Conservation (phyloP, 202 grass and related monocot genomes). For the Zizania palustris region DNA sequence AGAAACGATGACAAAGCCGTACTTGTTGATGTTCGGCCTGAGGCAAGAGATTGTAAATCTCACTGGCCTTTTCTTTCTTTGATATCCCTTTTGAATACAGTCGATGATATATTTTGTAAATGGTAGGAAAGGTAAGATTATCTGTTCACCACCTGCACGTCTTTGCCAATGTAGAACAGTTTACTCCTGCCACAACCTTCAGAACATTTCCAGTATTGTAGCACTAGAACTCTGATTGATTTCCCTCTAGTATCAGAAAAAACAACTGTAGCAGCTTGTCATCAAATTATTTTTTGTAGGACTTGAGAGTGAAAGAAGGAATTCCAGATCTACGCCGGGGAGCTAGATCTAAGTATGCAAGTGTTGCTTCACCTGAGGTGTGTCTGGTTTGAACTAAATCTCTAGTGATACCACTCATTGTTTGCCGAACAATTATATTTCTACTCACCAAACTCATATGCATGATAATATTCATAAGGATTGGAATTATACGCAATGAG, state of each 20-base stretch:
- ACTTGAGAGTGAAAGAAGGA: constrained; percentile 78
- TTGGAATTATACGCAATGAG: constrained; percentile 12
- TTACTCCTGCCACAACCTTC: background rate
- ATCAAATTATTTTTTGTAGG: constrained; percentile 60
- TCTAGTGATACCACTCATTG: background rate
- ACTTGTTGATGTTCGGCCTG: constrained; percentile 96
- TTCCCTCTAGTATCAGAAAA: constrained; percentile 1
- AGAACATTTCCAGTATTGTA: constrained; percentile 11
- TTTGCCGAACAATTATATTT: constrained; percentile 8
- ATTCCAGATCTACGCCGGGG: constrained; percentile 83
- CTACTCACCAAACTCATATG: constrained; percentile 1
- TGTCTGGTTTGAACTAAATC: constrained; percentile 26
- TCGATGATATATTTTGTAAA: background rate
- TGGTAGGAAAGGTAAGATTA: background rate
- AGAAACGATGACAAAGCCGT: constrained; percentile 75
- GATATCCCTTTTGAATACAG: background rate
- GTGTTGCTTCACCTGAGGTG: constrained; percentile 79
- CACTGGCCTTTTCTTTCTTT: constrained; percentile 70
- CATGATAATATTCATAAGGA: background rate
- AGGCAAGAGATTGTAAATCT: constrained; percentile 99
- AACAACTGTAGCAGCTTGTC: constrained; percentile 32
- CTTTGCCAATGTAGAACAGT: background rate
- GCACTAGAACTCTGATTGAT: background rate
- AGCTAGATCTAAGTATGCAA: constrained; percentile 92
- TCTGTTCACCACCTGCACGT: background rate